These are phyloP conservation scores for Pogostemon cablin DNA, from an alignment of 257 asterid genomes.

Conservation along the genomic window DNA sequence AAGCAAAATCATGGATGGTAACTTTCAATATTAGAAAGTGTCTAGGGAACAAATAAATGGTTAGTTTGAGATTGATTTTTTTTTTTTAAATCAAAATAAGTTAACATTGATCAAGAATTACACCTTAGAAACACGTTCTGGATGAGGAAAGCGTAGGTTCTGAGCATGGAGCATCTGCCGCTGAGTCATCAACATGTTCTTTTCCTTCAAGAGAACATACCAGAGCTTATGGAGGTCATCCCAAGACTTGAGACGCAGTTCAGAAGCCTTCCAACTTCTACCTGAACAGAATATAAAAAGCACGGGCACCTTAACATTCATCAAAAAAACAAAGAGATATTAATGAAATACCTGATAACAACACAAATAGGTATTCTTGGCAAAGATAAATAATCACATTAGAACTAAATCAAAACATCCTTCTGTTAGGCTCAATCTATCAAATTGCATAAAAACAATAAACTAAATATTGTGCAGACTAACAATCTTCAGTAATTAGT, in stretches of 20 bases:
- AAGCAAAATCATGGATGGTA: no score
- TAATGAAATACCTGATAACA: neutral
- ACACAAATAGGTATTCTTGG: slow-evolving; percentile 12
- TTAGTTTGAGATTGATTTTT: no score
- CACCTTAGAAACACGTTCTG: slow-evolving; percentile 92
- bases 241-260: slow-evolving; percentile 96
- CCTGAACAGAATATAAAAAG: slow-evolving; percentile 44
- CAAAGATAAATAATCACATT: neutral
- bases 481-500: slow-evolving; percentile 6
- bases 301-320: neutral
- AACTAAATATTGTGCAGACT: neutral
- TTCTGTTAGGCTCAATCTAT: slow-evolving; percentile 12
- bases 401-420: slow-evolving; percentile 13
- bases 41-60: no score
- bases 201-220: slow-evolving; percentile 87
- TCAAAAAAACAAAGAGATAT: neutral
- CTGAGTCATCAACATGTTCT: slow-evolving; percentile 92
- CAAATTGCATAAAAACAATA: slow-evolving; percentile 11
- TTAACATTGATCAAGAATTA: slow-evolving; percentile 18
- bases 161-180: slow-evolving; percentile 93
- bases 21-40: no score
- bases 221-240: slow-evolving; percentile 95
- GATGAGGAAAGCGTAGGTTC: slow-evolving; percentile 73
- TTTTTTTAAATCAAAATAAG: neutral
- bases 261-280: slow-evolving; percentile 95